A percentile compares a stretch with the other conserved stretches of the same genome.
These are phyloP conservation scores for Paulownia fortunei DNA, from an alignment of 257 asterid species.

Conservation along the genomic window DNA sequence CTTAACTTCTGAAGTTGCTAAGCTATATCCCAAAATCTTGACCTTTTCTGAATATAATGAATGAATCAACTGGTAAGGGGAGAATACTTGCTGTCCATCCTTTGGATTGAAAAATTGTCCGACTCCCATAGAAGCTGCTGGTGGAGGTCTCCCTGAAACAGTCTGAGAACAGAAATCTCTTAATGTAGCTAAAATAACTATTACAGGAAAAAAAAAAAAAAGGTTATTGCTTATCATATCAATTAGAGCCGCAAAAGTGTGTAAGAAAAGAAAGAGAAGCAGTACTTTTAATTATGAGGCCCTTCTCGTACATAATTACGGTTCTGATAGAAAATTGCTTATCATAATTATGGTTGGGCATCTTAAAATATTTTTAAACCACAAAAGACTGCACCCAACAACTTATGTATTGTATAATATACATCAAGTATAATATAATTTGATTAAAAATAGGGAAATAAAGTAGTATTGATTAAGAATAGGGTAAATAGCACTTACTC, in stretches of 20 bases:
- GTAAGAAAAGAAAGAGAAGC: background rate
- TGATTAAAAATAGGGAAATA: background rate
- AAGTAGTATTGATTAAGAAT: background rate
- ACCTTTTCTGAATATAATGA: conserved; percentile 71
- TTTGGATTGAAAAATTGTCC: conserved; percentile 89
- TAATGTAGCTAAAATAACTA: conserved; percentile 21
- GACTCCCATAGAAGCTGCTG: conserved; percentile 97
- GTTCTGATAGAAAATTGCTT: background rate
- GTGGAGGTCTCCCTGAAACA: conserved; percentile 97
- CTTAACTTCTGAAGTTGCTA: conserved; percentile 17
- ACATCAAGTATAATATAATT: no score
- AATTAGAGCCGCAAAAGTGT: background rate
- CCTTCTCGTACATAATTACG: background rate
- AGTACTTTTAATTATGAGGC: background rate
- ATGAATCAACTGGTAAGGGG: conserved; percentile 60
- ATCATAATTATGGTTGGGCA: background rate
- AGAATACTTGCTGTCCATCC: conserved; percentile 66
- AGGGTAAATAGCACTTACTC: background rate
- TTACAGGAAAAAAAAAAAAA: background rate
- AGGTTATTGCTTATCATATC: conserved; percentile 14
- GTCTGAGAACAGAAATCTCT: conserved; percentile 60
- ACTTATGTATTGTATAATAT: no score
- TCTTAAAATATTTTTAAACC: background rate
- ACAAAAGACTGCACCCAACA: background rate
- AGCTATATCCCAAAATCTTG: conserved; percentile 32